Base-by-base conservation (phyloP, 2,329 filamentous ascomycete species). In the Hortaea werneckii region DNA sequence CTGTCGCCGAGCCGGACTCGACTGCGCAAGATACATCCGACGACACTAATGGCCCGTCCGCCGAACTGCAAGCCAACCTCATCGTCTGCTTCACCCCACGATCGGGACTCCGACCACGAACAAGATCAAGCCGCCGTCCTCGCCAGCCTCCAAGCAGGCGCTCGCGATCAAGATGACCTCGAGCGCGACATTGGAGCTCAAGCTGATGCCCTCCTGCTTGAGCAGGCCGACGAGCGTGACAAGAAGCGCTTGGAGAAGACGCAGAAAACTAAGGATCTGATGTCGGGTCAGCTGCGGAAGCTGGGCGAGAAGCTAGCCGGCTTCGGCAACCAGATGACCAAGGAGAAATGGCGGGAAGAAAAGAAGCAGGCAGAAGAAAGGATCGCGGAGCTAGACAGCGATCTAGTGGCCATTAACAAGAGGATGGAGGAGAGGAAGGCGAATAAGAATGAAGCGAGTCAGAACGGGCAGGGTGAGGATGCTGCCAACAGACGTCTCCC, bases 111-210 rank as follows among this genome's bases (percentile, higher is more conserved):
- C 20, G 20, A 20, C 20, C 10, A 13, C 37, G 48, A 38, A 8
- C 40, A 39, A 10, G 49, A 62, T 40, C 69, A 71, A 48, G 66
- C 65, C 39, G 63, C 67, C 6, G 61, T 67, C 11, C 55, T 72
- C 3, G 62, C 60, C 4, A 57, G 55, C 11, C 54, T 67, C 4
- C 58, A 61, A 4, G 62, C 65, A 6, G 59, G 55, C 10, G 79
- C 92, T 20, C 80, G 87, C 47, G 81, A 95, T 58, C 90, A 96
- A 64, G 83, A 89, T 68, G 89, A 95, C 48, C 70, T 96, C 13
- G 90, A 95, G 65, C 78, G 87, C 50, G 88, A 95, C 59, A 94
- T 96, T 52, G 76, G 78, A 28, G 72, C 74, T 39, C 76, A 82
- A 68, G 79, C 79, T 34, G 78, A 81, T 57, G 71, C 74, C 54